A percentile compares a stretch with the other conserved stretches of the same genome.
Conservation (phyloP, 179 eudicot genomes). For the Actinidia polygama region DNA sequence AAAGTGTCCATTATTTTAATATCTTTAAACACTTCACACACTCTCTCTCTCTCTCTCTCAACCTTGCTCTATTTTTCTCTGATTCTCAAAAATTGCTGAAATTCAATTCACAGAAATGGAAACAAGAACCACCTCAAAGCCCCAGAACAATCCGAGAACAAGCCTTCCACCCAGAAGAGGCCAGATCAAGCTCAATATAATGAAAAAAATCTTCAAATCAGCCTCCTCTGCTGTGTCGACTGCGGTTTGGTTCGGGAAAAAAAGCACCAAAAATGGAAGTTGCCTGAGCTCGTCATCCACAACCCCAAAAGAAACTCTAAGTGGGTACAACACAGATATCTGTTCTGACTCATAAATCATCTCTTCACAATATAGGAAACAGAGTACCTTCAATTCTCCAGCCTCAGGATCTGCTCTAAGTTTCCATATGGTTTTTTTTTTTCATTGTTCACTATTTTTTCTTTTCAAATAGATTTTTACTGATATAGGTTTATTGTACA, state of each 20-base stretch:
- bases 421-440: not conserved
- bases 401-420: not conserved
- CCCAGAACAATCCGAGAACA: not conserved
- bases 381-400: not conserved
- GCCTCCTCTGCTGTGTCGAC: not conserved
- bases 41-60: not conserved
- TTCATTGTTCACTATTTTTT: no score
- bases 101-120: conserved; percentile 16
- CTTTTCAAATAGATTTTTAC: not conserved
- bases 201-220: not conserved
- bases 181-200: not conserved
- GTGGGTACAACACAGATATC: not conserved
- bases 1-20: not conserved
- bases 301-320: not conserved
- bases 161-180: conserved; percentile 13
- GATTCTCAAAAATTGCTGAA: not conserved
- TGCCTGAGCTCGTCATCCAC: conserved; percentile 9
- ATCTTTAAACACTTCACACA: not conserved
- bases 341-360: not conserved
- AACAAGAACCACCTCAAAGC: not conserved
- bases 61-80: conserved; percentile 10
- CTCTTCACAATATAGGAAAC: not conserved
- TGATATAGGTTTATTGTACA: not conserved
- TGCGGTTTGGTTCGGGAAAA: not conserved
- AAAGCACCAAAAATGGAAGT: not conserved